These are phyloP conservation scores for Metarhizium robertsii DNA, from an alignment of 2,329 filamentous ascomycete species.

Conservation along the genomic window DNA sequence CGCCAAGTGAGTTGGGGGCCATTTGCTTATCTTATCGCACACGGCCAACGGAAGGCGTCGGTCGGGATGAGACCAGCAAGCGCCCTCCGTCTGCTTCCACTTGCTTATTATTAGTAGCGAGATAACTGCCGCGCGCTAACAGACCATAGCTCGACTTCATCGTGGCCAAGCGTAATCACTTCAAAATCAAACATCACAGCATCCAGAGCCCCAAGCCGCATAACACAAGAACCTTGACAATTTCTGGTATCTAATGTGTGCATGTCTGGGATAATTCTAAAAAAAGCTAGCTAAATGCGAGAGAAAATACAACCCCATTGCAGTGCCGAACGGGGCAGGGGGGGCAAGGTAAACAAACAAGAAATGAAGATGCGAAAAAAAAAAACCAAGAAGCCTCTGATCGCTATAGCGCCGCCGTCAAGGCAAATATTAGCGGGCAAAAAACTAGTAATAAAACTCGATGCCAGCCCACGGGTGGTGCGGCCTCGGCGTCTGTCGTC, in stretches of 20 bases:
- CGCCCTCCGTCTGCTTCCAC: not conserved
- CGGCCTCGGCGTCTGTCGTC: not conserved
- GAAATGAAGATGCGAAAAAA: no score
- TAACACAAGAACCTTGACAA: not conserved
- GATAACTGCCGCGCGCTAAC: not conserved
- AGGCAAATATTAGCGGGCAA: not conserved
- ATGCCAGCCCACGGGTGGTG: not conserved
- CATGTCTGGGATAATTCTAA: not conserved
- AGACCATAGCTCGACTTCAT: not conserved
- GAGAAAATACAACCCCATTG: not conserved
- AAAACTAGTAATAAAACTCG: not conserved
- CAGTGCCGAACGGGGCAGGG: not conserved
- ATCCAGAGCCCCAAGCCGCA: not conserved
- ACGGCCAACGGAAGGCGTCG: not conserved
- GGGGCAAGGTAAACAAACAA: no score
- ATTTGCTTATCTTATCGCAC: conserved; percentile 17
- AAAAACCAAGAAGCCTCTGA: no score
- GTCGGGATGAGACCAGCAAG: not conserved
- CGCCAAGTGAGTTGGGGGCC: not conserved
- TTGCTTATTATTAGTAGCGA: not conserved
- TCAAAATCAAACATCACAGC: not conserved
- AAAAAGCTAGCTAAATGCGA: not conserved
- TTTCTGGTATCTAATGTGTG: not conserved
- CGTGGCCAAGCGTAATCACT: not conserved
- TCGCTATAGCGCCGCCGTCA: not conserved